Conservation (phyloP, 2,329 filamentous ascomycete species). For the Colletotrichum cordylinicola region DNA sequence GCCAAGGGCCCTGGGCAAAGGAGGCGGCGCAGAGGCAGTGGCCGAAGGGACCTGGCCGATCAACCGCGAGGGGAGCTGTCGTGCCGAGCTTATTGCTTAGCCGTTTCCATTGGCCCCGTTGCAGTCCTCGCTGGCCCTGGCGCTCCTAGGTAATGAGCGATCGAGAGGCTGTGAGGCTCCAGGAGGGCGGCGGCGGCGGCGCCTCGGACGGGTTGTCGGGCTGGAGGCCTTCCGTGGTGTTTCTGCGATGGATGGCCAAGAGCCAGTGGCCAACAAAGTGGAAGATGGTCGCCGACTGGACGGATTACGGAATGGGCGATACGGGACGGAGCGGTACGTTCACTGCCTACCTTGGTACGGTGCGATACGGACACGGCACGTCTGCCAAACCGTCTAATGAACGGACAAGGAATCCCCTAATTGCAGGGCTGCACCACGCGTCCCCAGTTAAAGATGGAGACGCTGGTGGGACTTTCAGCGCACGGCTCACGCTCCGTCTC, state of each 20-base stretch:
- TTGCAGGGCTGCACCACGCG: slow-evolving; percentile 10
- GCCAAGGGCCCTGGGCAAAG: background rate
- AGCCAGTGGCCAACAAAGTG: background rate
- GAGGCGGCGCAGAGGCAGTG: background rate
- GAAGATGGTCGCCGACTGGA: background rate
- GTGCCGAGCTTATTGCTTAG: background rate
- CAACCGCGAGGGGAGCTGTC: background rate
- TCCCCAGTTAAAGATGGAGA: background rate
- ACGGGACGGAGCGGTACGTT: background rate
- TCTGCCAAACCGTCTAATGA: background rate
- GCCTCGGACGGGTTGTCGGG: background rate
- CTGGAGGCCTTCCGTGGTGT: background rate
- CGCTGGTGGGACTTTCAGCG: background rate
- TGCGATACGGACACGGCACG: background rate
- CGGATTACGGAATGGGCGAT: background rate
- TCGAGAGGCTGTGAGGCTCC: background rate
- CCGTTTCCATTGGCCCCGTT: background rate
- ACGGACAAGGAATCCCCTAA: background rate
- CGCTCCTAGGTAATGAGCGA: background rate
- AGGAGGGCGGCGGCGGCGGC: background rate
- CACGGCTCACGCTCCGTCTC: background rate
- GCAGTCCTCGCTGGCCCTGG: background rate
- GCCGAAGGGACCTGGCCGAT: background rate
- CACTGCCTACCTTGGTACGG: background rate
- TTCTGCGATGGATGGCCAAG: background rate